A percentile compares a stretch with the other conserved stretches of the same genome.
These are phyloP conservation scores for Teratosphaeria gauchensis DNA, from an alignment of 2,329 filamentous ascomycete genomes.

Conservation along the genomic window DNA sequence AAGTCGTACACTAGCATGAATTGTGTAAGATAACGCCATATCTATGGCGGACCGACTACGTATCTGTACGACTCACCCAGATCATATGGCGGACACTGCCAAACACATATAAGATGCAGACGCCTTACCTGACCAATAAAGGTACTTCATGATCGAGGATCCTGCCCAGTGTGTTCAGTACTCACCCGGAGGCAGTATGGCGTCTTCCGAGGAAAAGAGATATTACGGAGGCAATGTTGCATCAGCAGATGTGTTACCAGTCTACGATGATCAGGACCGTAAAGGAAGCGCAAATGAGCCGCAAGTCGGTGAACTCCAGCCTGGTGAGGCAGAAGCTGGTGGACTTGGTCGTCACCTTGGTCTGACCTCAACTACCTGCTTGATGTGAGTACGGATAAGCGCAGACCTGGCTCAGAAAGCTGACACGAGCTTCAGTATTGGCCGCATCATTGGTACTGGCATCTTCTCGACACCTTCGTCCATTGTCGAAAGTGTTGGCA, in stretches of 20 bases:
- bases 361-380: not conserved
- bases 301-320: not conserved
- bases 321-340: not conserved
- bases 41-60: not conserved
- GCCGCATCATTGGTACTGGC: slow-evolving; percentile 57
- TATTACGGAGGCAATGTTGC: not conserved
- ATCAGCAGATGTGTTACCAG: not conserved
- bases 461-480: slow-evolving; percentile 56
- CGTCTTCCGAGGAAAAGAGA: not conserved
- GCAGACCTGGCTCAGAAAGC: not conserved
- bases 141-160: not conserved
- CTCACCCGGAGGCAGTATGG: not conserved
- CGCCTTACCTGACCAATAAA: not conserved
- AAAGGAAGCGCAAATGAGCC: not conserved
- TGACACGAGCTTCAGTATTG: slow-evolving; percentile 43
- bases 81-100: not conserved
- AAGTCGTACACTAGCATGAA: not conserved
- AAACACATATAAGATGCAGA: not conserved
- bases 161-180: not conserved
- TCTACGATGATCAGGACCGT: not conserved
- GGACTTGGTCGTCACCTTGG: not conserved
- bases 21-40: not conserved
- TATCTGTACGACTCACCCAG: not conserved
- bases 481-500: slow-evolving; percentile 49
- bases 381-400: not conserved